A percentile compares a stretch with the other conserved stretches of the same genome.
Conservation (phyloP, 2,329 filamentous ascomycete genomes). For the Phaeosphaeriaceae sp. region DNA sequence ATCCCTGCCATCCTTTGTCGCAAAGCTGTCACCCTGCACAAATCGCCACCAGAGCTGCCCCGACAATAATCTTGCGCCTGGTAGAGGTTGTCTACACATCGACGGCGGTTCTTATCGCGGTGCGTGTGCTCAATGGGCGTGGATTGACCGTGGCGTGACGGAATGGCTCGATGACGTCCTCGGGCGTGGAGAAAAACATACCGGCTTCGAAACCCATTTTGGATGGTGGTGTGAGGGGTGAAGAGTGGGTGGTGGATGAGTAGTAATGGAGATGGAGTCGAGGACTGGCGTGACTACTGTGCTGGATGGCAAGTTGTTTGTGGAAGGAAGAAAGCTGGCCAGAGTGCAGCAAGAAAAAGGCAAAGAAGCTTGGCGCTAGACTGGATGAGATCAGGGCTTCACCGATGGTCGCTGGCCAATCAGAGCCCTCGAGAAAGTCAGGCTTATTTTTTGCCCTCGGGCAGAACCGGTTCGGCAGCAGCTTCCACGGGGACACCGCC, state of each 20-base stretch:
- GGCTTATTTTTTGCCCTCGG: slow-evolving; percentile 16
- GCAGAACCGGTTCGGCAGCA: slow-evolving; percentile 23
- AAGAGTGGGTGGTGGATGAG: slow-evolving; percentile 19
- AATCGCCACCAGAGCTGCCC: slow-evolving; percentile 15
- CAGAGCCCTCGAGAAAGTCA: slow-evolving; percentile 18
- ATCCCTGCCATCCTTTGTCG: slow-evolving; percentile 29
- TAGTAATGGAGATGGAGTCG: slow-evolving; percentile 15
- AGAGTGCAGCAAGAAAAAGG: slow-evolving; percentile 31
- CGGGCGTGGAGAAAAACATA: slow-evolving; percentile 38
- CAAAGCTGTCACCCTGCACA: slow-evolving; percentile 30
- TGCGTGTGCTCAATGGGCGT: slow-evolving; percentile 36
- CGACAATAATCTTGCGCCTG: slow-evolving; percentile 1
- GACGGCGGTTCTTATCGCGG: slow-evolving; percentile 8
- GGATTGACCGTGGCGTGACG: slow-evolving; percentile 24
- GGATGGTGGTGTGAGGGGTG: slow-evolving; percentile 26
- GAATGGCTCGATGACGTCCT: slow-evolving; percentile 39
- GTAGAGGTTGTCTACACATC: slow-evolving; percentile 7
- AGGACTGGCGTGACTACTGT: slow-evolving; percentile 13
- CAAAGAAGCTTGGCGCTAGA: slow-evolving; percentile 17
- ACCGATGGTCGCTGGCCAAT: slow-evolving; percentile 16
- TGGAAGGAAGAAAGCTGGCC: slow-evolving; percentile 29
- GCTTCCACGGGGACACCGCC: slow-evolving; percentile 6
- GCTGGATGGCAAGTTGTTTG: slow-evolving; percentile 22
- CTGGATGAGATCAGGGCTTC: slow-evolving; percentile 19
- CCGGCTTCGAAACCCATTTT: slow-evolving; percentile 51